A percentile compares a stretch with the other conserved stretches of the same genome.
phyloP scores from a whole-genome alignment of 495 filamentous ascomycete species.

The Glonium stellatum region DNA sequence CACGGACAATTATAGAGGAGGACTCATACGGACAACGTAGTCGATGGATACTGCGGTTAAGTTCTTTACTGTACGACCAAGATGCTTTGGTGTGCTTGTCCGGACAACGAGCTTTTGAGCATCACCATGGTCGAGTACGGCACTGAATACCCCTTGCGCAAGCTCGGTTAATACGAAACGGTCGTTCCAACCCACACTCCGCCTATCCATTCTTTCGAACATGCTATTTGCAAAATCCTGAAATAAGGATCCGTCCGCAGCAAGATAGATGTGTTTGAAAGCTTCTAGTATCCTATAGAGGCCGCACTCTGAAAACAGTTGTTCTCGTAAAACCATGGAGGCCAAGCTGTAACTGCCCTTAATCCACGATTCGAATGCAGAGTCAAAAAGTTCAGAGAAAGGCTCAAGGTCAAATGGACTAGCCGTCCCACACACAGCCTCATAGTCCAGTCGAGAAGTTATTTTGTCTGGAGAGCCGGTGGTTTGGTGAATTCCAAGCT shows the following conservation, averaged over 20 bases:
- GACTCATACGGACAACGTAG: conserved; percentile 23
- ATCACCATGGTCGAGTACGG: conserved; percentile 43
- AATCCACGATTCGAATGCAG: conserved; percentile 66
- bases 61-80: conserved; percentile 39
- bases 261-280: conserved; percentile 65
- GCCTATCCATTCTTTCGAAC: conserved; percentile 69
- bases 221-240: conserved; percentile 58
- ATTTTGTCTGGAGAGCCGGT: not conserved
- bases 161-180: conserved; percentile 75
- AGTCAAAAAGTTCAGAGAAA: conserved; percentile 66
- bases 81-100: conserved; percentile 26
- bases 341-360: conserved; percentile 61
- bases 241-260: conserved; percentile 58
- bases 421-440: conserved; percentile 44
- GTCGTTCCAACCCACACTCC: conserved; percentile 68
- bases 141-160: conserved; percentile 60
- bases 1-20: not conserved
- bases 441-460: conserved; percentile 44
- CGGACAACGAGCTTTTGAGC: conserved; percentile 53
- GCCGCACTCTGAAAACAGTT: conserved; percentile 63
- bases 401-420: conserved; percentile 49
- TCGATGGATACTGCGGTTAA: conserved; percentile 24
- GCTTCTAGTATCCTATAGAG: conserved; percentile 59
- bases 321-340: conserved; percentile 53
- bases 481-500: conserved; percentile 40